Evolutionary conservation across 1,139 yeast species (phyloP), one percentile per base, ranked within the genome.

Genomic region (Geotrichum europaeum): DNA sequence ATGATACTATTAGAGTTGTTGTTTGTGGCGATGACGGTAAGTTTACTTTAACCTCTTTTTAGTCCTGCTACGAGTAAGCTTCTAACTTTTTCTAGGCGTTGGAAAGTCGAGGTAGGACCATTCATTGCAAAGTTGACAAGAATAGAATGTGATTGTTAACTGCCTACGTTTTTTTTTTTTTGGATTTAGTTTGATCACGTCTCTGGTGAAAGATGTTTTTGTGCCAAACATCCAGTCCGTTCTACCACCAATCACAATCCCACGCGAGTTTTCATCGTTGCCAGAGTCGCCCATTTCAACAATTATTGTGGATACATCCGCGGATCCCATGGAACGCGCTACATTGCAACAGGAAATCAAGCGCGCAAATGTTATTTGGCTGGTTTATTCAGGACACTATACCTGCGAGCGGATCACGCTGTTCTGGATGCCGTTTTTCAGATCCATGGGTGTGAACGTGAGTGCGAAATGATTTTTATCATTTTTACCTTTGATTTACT

Each of bases 361-460:
- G 60, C 79, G 84, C 56, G 96, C 98, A 0, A 94, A 89, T 73
- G 97, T 91, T 13, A 88, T 94, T 10, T 89, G 97, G 94, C 79
- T 94, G 32, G 92, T 94, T 0, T 94, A 91, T 71, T 83, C 95
- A 1, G 98, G 92, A 69, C 96, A 91, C 70, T 95, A 91, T 69
- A 90, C 97, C 0, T 94, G 92, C 70, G 98, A 94, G 71, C 79
- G 98, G 59, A 84, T 94, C 12, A 85, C 96, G 1, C 77, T 92
- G 45, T 92, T 91, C 72, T 94, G 99, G 99, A 86, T 94, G 83
- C 96, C 96, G 53, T 82, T 87, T 77, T 87, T 94, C 69, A 78
- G 99, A 63, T 89, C 96, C 0, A 79, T 90, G 80, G 99, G 99
- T 2, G 91, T 94, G 57, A 94, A 94, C 70, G 63, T 59, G 55